These are phyloP conservation scores for Fallopia convolvulus DNA, from an alignment of 148 eudicot species.

Conservation along the genomic window DNA sequence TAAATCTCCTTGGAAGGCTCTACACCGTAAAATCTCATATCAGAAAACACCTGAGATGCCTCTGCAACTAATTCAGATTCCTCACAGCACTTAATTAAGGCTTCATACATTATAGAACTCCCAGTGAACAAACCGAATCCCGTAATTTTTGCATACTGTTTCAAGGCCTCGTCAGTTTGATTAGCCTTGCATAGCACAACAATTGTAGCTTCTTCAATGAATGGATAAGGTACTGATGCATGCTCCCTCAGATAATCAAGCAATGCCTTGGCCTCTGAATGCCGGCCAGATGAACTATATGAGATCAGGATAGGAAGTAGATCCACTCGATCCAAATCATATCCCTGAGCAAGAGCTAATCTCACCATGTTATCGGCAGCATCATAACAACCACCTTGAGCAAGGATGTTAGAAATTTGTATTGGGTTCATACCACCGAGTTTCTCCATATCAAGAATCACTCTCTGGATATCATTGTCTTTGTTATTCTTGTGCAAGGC, in stretches of 20 bases:
- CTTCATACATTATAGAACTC: conserved; percentile 58
- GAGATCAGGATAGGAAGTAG: conserved; percentile 62
- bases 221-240: conserved; percentile 35
- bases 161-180: conserved; percentile 51
- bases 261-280: conserved; percentile 65
- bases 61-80: conserved; percentile 52
- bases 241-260: conserved; percentile 50
- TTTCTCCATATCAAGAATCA: conserved; percentile 61
- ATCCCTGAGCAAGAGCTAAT: conserved; percentile 47
- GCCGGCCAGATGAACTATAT: conserved; percentile 67
- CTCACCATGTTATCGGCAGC: conserved; percentile 55
- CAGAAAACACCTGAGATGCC: conserved; percentile 87
- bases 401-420: conserved; percentile 53
- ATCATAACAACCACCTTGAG: conserved; percentile 67
- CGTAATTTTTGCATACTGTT: conserved; percentile 41
- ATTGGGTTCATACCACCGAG: conserved; percentile 46
- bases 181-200: conserved; percentile 65
- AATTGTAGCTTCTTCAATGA: conserved; percentile 60
- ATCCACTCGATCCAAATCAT: conserved; percentile 48
- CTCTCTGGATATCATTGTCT: conserved; percentile 44
- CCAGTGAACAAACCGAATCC: conserved; percentile 31
- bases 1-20: conserved; percentile 53
- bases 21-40: conserved; percentile 67
- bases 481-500: conserved; percentile 48
- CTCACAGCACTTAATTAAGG: conserved; percentile 62